Conservation (phyloP, 2,329 filamentous ascomycete genomes). For the Fusarium napiforme region DNA sequence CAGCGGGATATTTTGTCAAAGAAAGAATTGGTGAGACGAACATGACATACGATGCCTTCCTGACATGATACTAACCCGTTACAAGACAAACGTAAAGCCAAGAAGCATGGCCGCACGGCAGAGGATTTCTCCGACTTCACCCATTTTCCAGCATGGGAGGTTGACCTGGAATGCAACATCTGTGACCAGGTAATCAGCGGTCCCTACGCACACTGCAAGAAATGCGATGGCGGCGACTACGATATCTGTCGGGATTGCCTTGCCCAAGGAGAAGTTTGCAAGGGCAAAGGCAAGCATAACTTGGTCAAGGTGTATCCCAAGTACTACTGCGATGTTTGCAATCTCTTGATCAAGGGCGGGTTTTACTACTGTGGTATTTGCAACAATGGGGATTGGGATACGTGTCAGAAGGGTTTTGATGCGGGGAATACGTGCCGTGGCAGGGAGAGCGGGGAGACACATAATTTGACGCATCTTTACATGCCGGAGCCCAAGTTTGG, state of each 20-base stretch:
- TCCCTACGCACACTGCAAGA: slow-evolving; percentile 30
- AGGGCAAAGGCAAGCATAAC: slow-evolving; percentile 24
- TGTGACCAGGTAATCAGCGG: slow-evolving; percentile 26
- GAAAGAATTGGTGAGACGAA: slow-evolving; percentile 17
- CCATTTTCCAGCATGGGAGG: slow-evolving; percentile 19
- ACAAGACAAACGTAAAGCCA: slow-evolving; percentile 19
- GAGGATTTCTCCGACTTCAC: slow-evolving; percentile 25
- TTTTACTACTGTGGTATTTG: slow-evolving; percentile 30
- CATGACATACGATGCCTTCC: background rate
- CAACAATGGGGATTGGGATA: slow-evolving; percentile 23
- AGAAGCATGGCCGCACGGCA: slow-evolving; percentile 20
- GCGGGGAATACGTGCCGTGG: slow-evolving; percentile 16
- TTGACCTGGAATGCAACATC: slow-evolving; percentile 8
- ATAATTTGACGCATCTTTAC: slow-evolving; percentile 9
- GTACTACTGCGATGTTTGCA: slow-evolving; percentile 20
- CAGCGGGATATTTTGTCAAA: slow-evolving; percentile 31
- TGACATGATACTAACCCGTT: background rate
- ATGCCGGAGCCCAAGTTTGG: slow-evolving; percentile 5
- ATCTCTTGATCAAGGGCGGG: slow-evolving; percentile 6
- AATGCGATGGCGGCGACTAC: slow-evolving; percentile 29
- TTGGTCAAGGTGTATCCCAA: slow-evolving; percentile 34
- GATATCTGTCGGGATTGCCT: slow-evolving; percentile 31
- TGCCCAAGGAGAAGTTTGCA: slow-evolving; percentile 5
- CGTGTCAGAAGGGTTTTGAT: slow-evolving; percentile 23
- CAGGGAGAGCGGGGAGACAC: background rate